A percentile compares a stretch with the other conserved stretches of the same genome.
Conservation (phyloP, 2,329 filamentous ascomycete genomes). For the Aspergillus proliferans region DNA sequence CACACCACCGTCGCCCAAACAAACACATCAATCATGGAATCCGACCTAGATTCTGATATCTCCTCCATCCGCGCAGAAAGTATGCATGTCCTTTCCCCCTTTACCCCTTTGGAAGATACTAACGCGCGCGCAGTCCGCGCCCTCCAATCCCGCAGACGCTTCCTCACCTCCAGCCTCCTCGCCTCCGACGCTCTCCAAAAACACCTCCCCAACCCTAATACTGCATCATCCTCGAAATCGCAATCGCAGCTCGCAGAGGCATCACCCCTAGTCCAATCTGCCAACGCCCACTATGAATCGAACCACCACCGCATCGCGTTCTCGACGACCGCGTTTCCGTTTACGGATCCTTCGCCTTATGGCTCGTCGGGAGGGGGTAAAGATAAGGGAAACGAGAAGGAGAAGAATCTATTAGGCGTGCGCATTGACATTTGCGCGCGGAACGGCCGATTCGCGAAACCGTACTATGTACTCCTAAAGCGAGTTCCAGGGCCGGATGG, state of each 20-base stretch:
- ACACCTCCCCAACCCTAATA: slow-evolving; percentile 12
- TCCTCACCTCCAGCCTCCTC: slow-evolving; percentile 38
- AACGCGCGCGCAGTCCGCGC: slow-evolving; percentile 27
- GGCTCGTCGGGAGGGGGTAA: slow-evolving; percentile 8
- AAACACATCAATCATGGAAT: slow-evolving; percentile 7
- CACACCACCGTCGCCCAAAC: neutral
- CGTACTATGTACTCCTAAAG: slow-evolving; percentile 39
- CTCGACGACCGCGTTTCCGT: slow-evolving; percentile 41
- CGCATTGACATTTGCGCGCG: slow-evolving; percentile 38
- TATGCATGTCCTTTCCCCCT: slow-evolving; percentile 13
- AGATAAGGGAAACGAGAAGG: slow-evolving; percentile 19
- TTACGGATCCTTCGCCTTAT: slow-evolving; percentile 31
- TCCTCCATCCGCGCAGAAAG: slow-evolving; percentile 36
- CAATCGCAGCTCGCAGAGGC: slow-evolving; percentile 16
- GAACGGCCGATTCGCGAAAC: slow-evolving; percentile 34
- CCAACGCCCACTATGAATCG: slow-evolving; percentile 26
- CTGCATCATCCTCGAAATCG: neutral
- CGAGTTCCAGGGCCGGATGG: slow-evolving; percentile 17
- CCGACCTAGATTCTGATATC: slow-evolving; percentile 37
- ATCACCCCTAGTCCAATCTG: slow-evolving; percentile 26
- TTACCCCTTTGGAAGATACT: neutral
- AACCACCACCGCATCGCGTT: slow-evolving; percentile 42
- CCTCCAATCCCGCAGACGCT: slow-evolving; percentile 32
- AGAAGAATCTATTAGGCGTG: slow-evolving; percentile 33
- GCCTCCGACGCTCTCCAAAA: slow-evolving; percentile 33